Evolutionary conservation across 2,329 filamentous ascomycete genomes (phyloP).

Genomic region (Rhytidhysteron rufulum): DNA sequence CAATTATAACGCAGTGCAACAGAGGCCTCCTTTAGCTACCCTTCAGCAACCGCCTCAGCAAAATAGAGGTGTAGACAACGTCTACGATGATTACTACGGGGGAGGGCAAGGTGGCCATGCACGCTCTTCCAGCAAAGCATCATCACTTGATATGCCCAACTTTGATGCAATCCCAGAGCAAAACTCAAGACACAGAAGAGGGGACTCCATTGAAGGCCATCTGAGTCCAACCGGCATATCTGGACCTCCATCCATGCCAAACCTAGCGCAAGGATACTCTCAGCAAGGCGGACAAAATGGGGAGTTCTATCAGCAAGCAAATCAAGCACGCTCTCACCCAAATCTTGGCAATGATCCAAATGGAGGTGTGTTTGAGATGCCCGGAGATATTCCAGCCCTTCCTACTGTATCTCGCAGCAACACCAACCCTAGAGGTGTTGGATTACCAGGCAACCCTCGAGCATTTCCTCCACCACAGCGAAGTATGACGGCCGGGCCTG

Average conservation of each 20-base stretch:
- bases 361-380: constrained; percentile 64
- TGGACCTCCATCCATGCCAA: constrained; percentile 8
- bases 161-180: constrained; percentile 54
- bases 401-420: constrained; percentile 48
- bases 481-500: constrained; percentile 16
- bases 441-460: constrained; percentile 23
- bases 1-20: constrained; percentile 5
- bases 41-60: constrained; percentile 9
- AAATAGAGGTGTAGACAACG: constrained; percentile 46
- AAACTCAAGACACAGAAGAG: constrained; percentile 26
- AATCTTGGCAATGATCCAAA: constrained; percentile 45
- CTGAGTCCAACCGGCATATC: constrained; percentile 14
- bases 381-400: constrained; percentile 52
- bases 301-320: constrained; percentile 40
- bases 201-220: constrained; percentile 35
- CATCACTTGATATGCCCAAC: constrained; percentile 60
- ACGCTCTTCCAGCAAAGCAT: constrained; percentile 35
- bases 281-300: constrained; percentile 7
- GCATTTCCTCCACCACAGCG: constrained; percentile 21
- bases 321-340: constrained; percentile 64
- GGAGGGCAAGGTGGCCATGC: constrained; percentile 19
- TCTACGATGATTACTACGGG: constrained; percentile 49
- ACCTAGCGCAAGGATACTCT: constrained; percentile 8
- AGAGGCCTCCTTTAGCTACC: constrained; percentile 16
- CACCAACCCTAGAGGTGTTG: constrained; percentile 33